Evolutionary conservation across 768 basidiomycete genomes (phyloP).

Genomic region (Mycena venus): DNA sequence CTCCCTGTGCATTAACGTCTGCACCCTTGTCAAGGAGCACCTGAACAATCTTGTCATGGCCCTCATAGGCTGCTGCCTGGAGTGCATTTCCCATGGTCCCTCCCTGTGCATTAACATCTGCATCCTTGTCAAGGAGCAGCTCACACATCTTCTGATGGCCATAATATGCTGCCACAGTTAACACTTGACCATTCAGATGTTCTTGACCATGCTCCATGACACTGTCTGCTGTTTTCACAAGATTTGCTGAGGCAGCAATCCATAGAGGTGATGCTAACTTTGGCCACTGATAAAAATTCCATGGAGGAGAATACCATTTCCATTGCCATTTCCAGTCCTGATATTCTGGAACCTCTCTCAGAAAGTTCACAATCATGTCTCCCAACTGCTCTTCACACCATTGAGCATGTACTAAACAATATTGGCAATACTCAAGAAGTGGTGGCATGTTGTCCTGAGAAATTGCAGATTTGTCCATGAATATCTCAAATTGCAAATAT

Average conservation of each 20-base stretch:
- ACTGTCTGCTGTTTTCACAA: background rate
- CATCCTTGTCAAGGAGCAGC: too few species aligned
- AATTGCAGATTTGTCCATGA: background rate
- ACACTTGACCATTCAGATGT: background rate
- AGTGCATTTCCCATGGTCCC: too few species aligned
- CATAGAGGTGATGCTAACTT: background rate
- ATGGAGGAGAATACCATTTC: background rate
- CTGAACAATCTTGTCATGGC: too few species aligned
- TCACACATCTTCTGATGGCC: background rate
- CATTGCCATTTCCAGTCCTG: background rate
- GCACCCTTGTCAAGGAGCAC: too few species aligned
- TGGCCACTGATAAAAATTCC: background rate
- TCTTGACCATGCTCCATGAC: background rate
- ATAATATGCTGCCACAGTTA: background rate
- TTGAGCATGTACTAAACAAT: background rate
- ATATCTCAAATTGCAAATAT: background rate
- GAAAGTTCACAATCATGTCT: background rate
- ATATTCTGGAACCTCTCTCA: background rate
- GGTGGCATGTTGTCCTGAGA: background rate
- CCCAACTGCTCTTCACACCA: background rate
- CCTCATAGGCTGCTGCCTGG: too few species aligned
- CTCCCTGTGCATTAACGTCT: too few species aligned
- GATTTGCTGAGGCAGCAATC: background rate
- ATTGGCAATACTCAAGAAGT: background rate
- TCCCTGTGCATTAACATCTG: too few species aligned